Evolutionary conservation across 768 basidiomycete species (phyloP).

Genomic region (Tylopilus felleus): DNA sequence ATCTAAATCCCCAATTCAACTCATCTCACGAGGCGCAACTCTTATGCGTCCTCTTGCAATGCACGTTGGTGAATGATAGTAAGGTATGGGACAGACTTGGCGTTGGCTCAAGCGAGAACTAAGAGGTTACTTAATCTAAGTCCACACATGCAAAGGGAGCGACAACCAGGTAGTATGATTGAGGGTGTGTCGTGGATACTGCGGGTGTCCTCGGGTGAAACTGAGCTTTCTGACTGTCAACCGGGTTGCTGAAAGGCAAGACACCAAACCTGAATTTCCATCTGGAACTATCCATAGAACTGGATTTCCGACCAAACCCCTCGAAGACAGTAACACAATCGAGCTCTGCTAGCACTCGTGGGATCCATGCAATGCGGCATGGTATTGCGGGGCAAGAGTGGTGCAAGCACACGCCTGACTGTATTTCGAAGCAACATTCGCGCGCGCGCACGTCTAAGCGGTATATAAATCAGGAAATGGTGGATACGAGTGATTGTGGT

Average conservation of each 20-base stretch:
- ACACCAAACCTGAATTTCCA: not conserved
- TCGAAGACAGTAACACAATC: not conserved
- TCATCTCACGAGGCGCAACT: not conserved
- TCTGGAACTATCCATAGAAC: not conserved
- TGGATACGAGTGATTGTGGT: constrained; percentile 24
- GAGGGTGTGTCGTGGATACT: too few relatives aligned
- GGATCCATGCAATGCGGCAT: not conserved
- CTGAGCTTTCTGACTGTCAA: not conserved
- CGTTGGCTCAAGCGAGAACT: not conserved
- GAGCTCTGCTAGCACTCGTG: not conserved
- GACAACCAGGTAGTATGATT: too few relatives aligned
- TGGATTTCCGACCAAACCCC: not conserved
- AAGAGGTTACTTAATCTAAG: not conserved
- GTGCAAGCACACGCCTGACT: not conserved
- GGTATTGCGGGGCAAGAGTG: not conserved
- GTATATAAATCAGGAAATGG: constrained; percentile 15
- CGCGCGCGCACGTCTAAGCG: constrained; percentile 7
- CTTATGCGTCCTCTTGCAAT: too few relatives aligned
- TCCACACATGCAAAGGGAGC: too few relatives aligned
- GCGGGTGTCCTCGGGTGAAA: not conserved
- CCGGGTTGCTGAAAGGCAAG: not conserved
- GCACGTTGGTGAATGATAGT: too few relatives aligned
- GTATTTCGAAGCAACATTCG: not conserved
- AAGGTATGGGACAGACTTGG: not conserved
- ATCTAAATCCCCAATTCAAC: not conserved